Evolutionary conservation across 768 basidiomycete genomes (phyloP), one percentile per base, ranked within the genome.

Genomic region (Lenzites betulinus): DNA sequence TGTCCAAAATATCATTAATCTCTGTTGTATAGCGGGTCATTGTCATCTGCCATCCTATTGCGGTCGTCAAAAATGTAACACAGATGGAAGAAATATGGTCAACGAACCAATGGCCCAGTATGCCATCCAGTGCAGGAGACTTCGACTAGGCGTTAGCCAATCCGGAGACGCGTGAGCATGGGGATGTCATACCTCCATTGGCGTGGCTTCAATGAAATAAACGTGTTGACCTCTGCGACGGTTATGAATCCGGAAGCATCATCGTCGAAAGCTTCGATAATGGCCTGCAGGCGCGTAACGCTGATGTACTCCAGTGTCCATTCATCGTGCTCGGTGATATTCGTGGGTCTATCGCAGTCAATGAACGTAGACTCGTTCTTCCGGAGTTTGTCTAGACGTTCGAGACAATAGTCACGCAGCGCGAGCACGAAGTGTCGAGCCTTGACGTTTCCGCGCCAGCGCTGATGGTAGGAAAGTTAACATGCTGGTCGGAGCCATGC

Each of bases 391-490:
- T 61, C 64, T 25, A 52, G 59, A 23, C 71, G 62, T 39, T 68
- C 70, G 5, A 69, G 53, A 51, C 75, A 76, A 58, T 76, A 74
- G 61, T 80, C 77, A 16, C 73, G 68, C 8, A 78, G 57, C 1
- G 74, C 76, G 54, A 81, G 71, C 2, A 81, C 79, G 54, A 84
- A 83, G 55, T 81, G 78, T 1, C 76, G 70, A 0, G 82, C 79
- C 62, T 83, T 82, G 25, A 83, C 82, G 61, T 75, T 83, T 11
- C 80, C 77, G 67, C 78, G 78, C 83, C 82, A 83, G 8, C 75
- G 74, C 81, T 83, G 46, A 18, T 16, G 11, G 23, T 30, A 46
- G 12, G 23, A 39, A 7, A 25, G 7, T 30, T 30, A 51, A 42
- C 12, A 35, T 9, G 15, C 3, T 1, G 9, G 30, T 6, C 2